Conservation (phyloP, 192 early-diverging fungal genomes). For the Coemansia sp. region DNA sequence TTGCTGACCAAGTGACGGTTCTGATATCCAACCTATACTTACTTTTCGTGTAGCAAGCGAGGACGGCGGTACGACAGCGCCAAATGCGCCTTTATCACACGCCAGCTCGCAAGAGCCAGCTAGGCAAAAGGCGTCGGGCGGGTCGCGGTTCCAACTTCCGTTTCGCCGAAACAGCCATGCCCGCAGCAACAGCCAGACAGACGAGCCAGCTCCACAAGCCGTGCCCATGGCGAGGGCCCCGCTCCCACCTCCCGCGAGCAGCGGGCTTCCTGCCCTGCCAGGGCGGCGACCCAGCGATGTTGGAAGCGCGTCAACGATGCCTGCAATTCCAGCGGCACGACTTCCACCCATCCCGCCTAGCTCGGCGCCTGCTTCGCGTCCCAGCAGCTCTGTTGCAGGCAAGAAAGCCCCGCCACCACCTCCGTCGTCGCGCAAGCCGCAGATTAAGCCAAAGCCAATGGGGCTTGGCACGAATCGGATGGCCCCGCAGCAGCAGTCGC, state of each 20-base stretch:
- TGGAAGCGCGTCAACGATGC: not conserved
- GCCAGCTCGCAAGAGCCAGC: not conserved
- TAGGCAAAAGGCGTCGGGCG: slow-evolving; percentile 25
- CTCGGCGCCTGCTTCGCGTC: slow-evolving; percentile 26
- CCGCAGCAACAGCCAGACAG: slow-evolving; percentile 38
- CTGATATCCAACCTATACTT: not conserved
- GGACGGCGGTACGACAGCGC: slow-evolving; percentile 11
- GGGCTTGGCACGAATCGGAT: slow-evolving; percentile 21
- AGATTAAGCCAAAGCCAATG: slow-evolving; percentile 40
- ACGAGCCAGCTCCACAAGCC: not conserved
- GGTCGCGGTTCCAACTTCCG: slow-evolving; percentile 31
- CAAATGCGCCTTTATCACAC: not conserved
- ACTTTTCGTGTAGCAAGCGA: slow-evolving; percentile 36
- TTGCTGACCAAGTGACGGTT: not conserved
- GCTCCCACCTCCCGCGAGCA: slow-evolving; percentile 18
- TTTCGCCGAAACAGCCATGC: slow-evolving; percentile 43
- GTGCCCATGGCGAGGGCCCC: slow-evolving; percentile 1
- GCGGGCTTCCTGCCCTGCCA: slow-evolving; percentile 26
- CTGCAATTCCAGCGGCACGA: slow-evolving; percentile 1
- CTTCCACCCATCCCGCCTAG: slow-evolving; percentile 16
- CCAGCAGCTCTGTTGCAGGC: slow-evolving; percentile 25
- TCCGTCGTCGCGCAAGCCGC: slow-evolving; percentile 47
- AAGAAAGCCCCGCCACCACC: slow-evolving; percentile 49
- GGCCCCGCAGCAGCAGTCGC: slow-evolving; percentile 23
- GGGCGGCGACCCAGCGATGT: slow-evolving; percentile 45